These are phyloP conservation scores for Hymenoscyphus occultus DNA, from an alignment of 2,329 filamentous ascomycete species.

Conservation along the genomic window DNA sequence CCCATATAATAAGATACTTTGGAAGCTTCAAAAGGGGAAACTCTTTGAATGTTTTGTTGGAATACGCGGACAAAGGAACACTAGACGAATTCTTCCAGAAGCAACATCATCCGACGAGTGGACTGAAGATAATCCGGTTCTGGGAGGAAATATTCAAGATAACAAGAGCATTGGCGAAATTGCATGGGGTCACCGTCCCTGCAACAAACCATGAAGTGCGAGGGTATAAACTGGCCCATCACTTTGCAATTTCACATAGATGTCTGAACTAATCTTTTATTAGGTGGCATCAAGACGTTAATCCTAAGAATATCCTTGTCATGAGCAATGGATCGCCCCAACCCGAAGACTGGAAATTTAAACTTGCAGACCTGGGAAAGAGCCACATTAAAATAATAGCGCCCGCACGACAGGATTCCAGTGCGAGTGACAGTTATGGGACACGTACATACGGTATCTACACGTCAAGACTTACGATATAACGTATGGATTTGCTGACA, in stretches of 20 bases:
- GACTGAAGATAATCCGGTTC: conserved; percentile 27
- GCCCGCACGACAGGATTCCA: not conserved
- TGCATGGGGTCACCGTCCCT: not conserved
- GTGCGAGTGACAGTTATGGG: conserved; percentile 10
- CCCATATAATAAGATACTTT: conserved; percentile 26
- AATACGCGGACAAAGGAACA: conserved; percentile 35
- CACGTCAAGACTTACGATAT: not conserved
- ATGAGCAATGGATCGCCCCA: conserved; percentile 14
- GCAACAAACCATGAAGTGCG: not conserved
- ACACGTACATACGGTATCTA: conserved; percentile 20
- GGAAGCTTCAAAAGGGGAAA: conserved; percentile 23
- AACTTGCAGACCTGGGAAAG: conserved; percentile 33
- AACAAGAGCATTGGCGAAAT: not conserved
- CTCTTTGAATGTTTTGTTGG: conserved; percentile 33
- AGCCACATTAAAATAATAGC: conserved; percentile 15
- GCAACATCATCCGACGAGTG: conserved; percentile 16
- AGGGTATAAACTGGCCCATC: not conserved
- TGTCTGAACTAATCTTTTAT: conserved; percentile 21
- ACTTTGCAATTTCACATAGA: not conserved
- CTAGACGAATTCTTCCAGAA: conserved; percentile 32
- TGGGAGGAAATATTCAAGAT: conserved; percentile 23
- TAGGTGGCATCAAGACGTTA: conserved; percentile 36
- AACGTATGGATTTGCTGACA: no score
- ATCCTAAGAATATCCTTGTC: conserved; percentile 34
- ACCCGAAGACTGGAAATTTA: conserved; percentile 26